Evolutionary conservation across 495 filamentous ascomycete species (phyloP).

Genomic region (Podospora sp.): DNA sequence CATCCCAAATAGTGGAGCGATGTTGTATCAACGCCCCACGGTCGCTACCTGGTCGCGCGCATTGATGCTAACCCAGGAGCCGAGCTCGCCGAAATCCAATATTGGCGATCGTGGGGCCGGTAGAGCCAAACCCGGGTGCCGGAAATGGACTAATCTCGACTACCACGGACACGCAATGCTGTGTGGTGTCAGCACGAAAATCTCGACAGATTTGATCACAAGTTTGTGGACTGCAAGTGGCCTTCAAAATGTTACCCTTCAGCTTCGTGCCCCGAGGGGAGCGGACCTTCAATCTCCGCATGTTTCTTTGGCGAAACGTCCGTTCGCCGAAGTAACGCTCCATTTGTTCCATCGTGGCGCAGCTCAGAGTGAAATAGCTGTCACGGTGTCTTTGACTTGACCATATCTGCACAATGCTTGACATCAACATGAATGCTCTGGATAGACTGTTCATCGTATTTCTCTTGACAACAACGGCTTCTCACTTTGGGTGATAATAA

Average conservation of each 20-base stretch:
- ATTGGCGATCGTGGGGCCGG: slow-evolving; percentile 22
- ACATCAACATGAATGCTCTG: too few species aligned
- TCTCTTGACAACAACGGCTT: too few species aligned
- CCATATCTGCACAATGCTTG: too few species aligned
- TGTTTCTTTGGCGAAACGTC: slow-evolving; percentile 9
- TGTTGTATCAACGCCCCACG: too few species aligned
- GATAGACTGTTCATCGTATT: too few species aligned
- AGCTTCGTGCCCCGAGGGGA: not conserved
- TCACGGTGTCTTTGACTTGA: too few species aligned
- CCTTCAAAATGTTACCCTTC: not conserved
- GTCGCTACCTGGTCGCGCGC: too few species aligned
- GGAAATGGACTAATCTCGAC: slow-evolving; percentile 25
- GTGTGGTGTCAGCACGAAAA: slow-evolving; percentile 7
- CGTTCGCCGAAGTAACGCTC: slow-evolving; percentile 7
- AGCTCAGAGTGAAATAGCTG: too few species aligned
- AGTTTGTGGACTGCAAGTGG: too few species aligned
- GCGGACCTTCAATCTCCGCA: slow-evolving; percentile 28
- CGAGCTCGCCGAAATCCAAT: slow-evolving; percentile 20
- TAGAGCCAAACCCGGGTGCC: slow-evolving; percentile 24
- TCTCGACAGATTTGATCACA: not conserved
- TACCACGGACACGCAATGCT: slow-evolving; percentile 13
- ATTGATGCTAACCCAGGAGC: slow-evolving; percentile 15
- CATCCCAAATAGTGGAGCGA: not conserved
- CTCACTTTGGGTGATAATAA: too few species aligned
- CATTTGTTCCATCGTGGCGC: not conserved